Evolutionary conservation across 2,329 filamentous ascomycete genomes (phyloP).

Genomic region (Diaporthe caulivora): DNA sequence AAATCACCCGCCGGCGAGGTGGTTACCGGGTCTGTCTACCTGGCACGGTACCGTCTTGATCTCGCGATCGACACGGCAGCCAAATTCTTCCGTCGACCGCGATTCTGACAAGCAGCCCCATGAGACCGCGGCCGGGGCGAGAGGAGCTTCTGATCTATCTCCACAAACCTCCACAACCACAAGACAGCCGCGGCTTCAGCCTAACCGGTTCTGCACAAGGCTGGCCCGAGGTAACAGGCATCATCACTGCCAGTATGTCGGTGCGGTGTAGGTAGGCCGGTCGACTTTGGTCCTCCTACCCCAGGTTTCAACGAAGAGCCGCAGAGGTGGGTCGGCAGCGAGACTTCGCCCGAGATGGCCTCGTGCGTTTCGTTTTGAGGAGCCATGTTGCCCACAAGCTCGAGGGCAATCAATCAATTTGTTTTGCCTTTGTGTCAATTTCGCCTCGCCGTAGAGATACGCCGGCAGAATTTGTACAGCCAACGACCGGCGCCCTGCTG

Average conservation of each 20-base stretch:
- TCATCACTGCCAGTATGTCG: slow-evolving; percentile 23
- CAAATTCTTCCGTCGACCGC: slow-evolving; percentile 20
- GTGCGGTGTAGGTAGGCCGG: neutral
- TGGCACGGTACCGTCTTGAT: slow-evolving; percentile 1
- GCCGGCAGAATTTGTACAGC: slow-evolving; percentile 14
- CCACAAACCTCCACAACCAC: slow-evolving; percentile 25
- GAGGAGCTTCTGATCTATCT: neutral
- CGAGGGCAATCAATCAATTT: slow-evolving; percentile 26
- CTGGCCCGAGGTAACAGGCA: slow-evolving; percentile 3
- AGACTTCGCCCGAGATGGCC: slow-evolving; percentile 22
- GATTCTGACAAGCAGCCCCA: neutral
- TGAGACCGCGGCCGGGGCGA: slow-evolving; percentile 8
- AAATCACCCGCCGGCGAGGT: slow-evolving; percentile 8
- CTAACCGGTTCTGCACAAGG: slow-evolving; percentile 18
- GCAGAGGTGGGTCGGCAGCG: neutral
- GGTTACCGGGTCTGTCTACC: neutral
- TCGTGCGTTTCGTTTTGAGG: slow-evolving; percentile 24
- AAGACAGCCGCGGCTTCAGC: neutral
- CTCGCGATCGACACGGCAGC: slow-evolving; percentile 2
- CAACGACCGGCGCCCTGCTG: neutral
- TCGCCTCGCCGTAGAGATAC: slow-evolving; percentile 6
- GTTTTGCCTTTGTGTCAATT: slow-evolving; percentile 2
- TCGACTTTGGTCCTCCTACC: neutral
- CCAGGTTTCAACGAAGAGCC: slow-evolving; percentile 13
- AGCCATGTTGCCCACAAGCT: slow-evolving; percentile 4